Evolutionary conservation across 768 basidiomycete species (phyloP), one percentile per base, ranked within the genome.

Genomic region (Chalciporus sphaerocephalus): DNA sequence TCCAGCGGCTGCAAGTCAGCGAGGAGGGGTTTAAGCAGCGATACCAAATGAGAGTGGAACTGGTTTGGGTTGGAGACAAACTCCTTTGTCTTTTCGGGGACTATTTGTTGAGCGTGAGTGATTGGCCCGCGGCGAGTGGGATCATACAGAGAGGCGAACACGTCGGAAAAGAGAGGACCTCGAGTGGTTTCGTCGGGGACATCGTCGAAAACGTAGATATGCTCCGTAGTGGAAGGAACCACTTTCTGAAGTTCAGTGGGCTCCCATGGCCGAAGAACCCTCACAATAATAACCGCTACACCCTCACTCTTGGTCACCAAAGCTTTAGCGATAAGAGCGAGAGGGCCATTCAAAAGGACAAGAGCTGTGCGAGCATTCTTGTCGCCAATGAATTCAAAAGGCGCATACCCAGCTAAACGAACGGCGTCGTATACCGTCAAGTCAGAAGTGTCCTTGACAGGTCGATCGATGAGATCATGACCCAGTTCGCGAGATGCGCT

Each of bases 181-280:
- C 81, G 80, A 1, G 79, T 73, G 20, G 74, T 69, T 28, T 76
- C 65, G 38, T 76, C 74, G 2, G 83, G 78, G 10, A 88, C 85
- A 51, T 94, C 91, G 50, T 91, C 88, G 21, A 92, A 67, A 47
- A 94, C 85, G 55, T 89, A 75, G 6, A 94, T 69, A 20, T 65
- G 67, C 56, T 69, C 73, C 17, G 73, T 83, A 13, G 76, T 76
- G 6, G 71, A 41, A 6, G 92, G 92, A 25, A 94, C 58, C 20
- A 75, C 64, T 12, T 59, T 62, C 51, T 72, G 74, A 48, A 95
- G 72, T n/a, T 78, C 75, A 16, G 72, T 69, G 48, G 83, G 80
- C 56, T 79, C 72, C 92, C 92, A 93, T 18, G 92, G 88, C 38
- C 87, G 80, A 42, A 91, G 73, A n/a, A 90, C 82, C 51, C 87